Evolutionary conservation across 139 green algal species (phyloP).

Genomic region (Penium margaritaceum): DNA sequence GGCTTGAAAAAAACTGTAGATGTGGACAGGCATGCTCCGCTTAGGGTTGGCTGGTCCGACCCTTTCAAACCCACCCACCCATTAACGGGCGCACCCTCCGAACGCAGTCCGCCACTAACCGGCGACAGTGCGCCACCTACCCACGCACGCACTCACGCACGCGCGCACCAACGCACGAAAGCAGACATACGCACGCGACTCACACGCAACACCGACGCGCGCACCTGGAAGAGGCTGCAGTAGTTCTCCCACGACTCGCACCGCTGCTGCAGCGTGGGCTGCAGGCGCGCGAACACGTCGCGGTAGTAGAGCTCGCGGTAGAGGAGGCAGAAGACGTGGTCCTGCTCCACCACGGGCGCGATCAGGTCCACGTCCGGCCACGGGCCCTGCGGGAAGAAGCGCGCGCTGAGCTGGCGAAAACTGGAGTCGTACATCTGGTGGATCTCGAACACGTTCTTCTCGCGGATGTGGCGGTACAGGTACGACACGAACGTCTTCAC

Average conservation of each 20-base stretch:
- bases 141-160: no score
- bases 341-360: conserved; percentile 78
- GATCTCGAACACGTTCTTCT: conserved; percentile 93
- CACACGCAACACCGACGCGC: not conserved
- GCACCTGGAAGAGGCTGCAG: conserved; percentile 44
- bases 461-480: conserved; percentile 79
- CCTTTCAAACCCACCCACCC: no score
- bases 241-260: conserved; percentile 90
- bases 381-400: conserved; percentile 83
- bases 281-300: conserved; percentile 77
- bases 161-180: no score
- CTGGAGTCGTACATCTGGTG: conserved; percentile 90
- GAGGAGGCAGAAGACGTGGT: conserved; percentile 96
- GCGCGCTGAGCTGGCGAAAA: conserved; percentile 85
- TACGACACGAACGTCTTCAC: conserved; percentile 93
- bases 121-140: no score
- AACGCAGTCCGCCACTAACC: no score
- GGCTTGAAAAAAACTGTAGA: no score
- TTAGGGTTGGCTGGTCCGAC: no score
- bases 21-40: no score
- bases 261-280: conserved; percentile 71
- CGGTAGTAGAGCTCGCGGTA: conserved; percentile 98
- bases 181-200: no score
- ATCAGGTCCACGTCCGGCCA: conserved; percentile 80
- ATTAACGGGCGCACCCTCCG: no score